Evolutionary conservation across 2,329 filamentous ascomycete genomes (phyloP).

Genomic region (Fusarium beomiforme): DNA sequence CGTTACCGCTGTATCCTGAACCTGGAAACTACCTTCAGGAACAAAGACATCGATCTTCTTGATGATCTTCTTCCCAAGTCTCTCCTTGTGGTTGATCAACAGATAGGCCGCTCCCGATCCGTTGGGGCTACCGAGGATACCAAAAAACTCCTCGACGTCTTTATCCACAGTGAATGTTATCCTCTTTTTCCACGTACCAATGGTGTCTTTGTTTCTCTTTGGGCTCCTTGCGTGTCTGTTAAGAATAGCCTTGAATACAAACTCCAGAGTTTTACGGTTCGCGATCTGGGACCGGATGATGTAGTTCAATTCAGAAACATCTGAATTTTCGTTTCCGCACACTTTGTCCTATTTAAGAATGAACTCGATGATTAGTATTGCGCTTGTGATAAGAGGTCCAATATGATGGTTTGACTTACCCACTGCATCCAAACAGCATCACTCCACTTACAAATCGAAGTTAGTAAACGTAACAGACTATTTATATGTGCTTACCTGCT

Average conservation of each 20-base stretch:
- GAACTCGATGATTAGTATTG: no score
- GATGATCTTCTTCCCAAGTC: constrained; percentile 2
- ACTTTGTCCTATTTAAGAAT: background rate
- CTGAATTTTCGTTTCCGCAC: background rate
- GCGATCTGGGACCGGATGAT: constrained; percentile 2
- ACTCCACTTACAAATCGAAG: constrained; percentile 1
- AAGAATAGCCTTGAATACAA: constrained; percentile 2
- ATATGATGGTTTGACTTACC: background rate
- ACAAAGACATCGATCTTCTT: constrained; percentile 20
- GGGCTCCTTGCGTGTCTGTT: background rate
- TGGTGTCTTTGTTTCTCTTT: background rate
- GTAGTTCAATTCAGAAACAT: background rate
- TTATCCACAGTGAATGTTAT: background rate
- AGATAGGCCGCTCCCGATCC: constrained; percentile 4
- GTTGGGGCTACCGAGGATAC: constrained; percentile 12
- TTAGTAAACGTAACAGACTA: background rate
- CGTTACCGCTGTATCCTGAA: background rate
- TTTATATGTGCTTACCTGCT: background rate
- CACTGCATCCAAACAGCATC: constrained; percentile 11
- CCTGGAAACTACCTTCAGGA: background rate
- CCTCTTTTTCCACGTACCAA: constrained; percentile 1
- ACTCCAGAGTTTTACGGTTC: background rate
- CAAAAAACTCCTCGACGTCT: background rate
- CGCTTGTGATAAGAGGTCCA: no score
- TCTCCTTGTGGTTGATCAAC: constrained; percentile 10